Conservation (phyloP, 305 asterid genomes). For the Andrographis paniculata region DNA sequence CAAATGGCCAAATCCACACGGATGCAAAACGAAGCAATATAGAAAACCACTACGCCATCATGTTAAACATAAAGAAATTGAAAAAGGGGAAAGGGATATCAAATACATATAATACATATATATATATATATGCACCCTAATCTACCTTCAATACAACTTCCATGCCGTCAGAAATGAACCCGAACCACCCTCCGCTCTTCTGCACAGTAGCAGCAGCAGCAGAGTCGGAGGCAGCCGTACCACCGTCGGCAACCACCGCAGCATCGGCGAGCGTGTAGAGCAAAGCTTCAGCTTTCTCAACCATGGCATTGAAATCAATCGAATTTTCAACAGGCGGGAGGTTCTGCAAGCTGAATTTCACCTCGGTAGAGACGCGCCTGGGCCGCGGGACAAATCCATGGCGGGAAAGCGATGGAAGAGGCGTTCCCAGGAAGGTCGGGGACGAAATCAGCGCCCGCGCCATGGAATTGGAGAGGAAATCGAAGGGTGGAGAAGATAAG, state of each 20-base stretch:
- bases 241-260: constrained; percentile 54
- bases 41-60: no score
- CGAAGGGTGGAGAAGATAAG: neutral
- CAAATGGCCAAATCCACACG: no score
- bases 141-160: constrained; percentile 92
- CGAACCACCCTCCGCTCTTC: constrained; percentile 95
- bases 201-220: constrained; percentile 28
- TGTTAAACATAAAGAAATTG: no score
- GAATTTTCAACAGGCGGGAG: constrained; percentile 46
- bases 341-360: constrained; percentile 60
- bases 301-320: constrained; percentile 40
- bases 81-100: no score
- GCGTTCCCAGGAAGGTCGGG: constrained; percentile 55
- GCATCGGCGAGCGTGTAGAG: constrained; percentile 94
- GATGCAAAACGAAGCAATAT: no score
- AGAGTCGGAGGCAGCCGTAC: constrained; percentile 32
- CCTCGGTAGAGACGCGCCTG: constrained; percentile 45
- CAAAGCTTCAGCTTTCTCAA: constrained; percentile 66
- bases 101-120: no score
- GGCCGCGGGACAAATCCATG: constrained; percentile 29
- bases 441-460: constrained; percentile 80
- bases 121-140: no score
- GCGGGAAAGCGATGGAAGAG: constrained; percentile 50
- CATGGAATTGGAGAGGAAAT: constrained; percentile 32
- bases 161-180: constrained; percentile 90